Base-by-base conservation (phyloP, 768 basidiomycete species). In the Clitopilus passeckerianus region DNA sequence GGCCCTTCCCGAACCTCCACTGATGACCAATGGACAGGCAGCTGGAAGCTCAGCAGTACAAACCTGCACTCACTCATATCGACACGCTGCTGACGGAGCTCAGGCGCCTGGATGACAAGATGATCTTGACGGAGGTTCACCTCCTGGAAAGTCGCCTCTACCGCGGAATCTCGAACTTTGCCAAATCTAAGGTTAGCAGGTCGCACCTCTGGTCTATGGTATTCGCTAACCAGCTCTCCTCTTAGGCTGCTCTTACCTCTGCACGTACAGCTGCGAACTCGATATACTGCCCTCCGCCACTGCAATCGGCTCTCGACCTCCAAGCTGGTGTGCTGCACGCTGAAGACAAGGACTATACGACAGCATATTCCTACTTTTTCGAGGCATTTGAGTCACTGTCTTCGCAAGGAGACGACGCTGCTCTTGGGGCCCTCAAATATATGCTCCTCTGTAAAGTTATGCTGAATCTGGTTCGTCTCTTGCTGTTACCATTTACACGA, bases 401-500 rank as follows among this genome's bases (percentile, higher is more conserved):
- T 43, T 71, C 86, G 1, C 89, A 93, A 59, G 94, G 89, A 18
- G 88, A 93, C 63, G 82, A 85, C 43, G 79, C 74, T 0, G 93
- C 94, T 0, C 77, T 97, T 18, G 85, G 82, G 1, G 94, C 94
- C 5, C 78, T 99, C 64, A 98, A 99, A 74, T 98, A 99, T 73
- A 97, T 98, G 96, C 80, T 98, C 15, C 72, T 98, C 50, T 99
- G 97, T 74, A 98, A 99, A 71, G 89, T 99, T 70, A 99, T 99
- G 96, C 79, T 98, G 63, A 94, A 94, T 68, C 72, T 96, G 69
- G 95, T 96, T 60, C 63, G 87, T 53, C 10, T 12, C 5, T 33
- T 15, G 7, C 27, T 7, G 3, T 3, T 33, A 15, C 44, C 23
- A 37, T 53, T 8, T 33, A 56, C 24, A 50, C 20, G 34, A 46